Base-by-base conservation (phyloP, 306 rosid species). In the Malus fusca region DNA sequence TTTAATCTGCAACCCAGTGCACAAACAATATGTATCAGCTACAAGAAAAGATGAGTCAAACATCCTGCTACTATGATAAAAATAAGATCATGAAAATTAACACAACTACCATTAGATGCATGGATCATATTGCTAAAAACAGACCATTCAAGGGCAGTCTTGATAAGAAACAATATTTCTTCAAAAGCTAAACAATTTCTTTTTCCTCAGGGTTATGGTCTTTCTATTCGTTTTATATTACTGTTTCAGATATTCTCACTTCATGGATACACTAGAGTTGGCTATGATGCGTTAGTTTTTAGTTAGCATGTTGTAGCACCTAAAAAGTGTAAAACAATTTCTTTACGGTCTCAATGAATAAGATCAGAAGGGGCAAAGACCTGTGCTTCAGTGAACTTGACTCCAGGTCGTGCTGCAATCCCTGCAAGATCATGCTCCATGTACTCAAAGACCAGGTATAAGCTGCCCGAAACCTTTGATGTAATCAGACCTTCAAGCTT, bases 371-470 rank as follows among this genome's bases (percentile, higher is more conserved):
- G 19, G n/a, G 75, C 1, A 60, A 69, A 74, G 64, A 92, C 98
- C 92, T 90, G 98, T 12, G 88, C 56, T 82, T 90, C 91, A 18
- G 92, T 86, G 83, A 92, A 90, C 56, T 86, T 90, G 84, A 83
- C 42, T 75, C 82, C 91, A 37, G 88, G 81, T 62, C 77, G 73
- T 60, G 91, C 78, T 25, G 90, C 85, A 77, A 92, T 90, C 63
- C 96, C 97, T 1, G 91, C 78, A 72, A 92, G 97, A 81, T 92
- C 97, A 78, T 92, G 96, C 60, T 92, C 97, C 97, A 92, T 92
- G 30, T 90, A 90, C 76, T 92, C 98, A 85, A 92, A 92, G 69
- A 92, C 67, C 74, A 90, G 94, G 86, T 90, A 92, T 61, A 92
- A 79, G 85, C 96, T 92, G 68, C 94, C 96, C 18, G 97, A 92